Conservation (phyloP, 2,329 filamentous ascomycete species). For the Arthroderma sp. region DNA sequence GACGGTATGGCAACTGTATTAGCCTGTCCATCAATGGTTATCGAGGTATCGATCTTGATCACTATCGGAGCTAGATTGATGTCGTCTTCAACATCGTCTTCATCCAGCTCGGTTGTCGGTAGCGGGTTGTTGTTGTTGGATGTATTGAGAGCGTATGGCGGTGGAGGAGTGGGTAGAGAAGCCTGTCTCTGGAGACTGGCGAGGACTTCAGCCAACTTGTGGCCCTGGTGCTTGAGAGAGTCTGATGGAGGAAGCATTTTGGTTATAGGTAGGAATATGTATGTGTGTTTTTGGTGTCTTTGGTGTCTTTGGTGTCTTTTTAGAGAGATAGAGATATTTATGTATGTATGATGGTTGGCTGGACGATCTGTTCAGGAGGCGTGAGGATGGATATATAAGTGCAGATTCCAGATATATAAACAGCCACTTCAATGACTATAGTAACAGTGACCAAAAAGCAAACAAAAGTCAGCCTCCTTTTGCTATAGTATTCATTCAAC, state of each 20-base stretch:
- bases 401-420: no score
- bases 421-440: no score
- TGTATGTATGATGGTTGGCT: background rate
- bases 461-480: no score
- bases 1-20: conserved; percentile 21
- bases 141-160: conserved; percentile 13
- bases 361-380: no score
- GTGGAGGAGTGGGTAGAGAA: conserved; percentile 11
- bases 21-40: conserved; percentile 21
- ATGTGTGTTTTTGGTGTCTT: background rate
- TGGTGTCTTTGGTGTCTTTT: background rate
- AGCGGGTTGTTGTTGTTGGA: background rate
- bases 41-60: conserved; percentile 25
- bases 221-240: conserved; percentile 16
- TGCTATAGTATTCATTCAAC: no score
- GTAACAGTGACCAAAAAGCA: no score
- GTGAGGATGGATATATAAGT: no score
- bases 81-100: conserved; percentile 12
- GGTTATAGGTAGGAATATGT: background rate
- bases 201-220: conserved; percentile 16
- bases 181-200: conserved; percentile 11
- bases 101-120: conserved; percentile 4
- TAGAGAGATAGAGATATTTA: background rate
- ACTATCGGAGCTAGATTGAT: conserved; percentile 12
- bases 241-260: conserved; percentile 21